These are phyloP conservation scores for Solanum acaule DNA, from an alignment of 257 asterid genomes.

Conservation along the genomic window DNA sequence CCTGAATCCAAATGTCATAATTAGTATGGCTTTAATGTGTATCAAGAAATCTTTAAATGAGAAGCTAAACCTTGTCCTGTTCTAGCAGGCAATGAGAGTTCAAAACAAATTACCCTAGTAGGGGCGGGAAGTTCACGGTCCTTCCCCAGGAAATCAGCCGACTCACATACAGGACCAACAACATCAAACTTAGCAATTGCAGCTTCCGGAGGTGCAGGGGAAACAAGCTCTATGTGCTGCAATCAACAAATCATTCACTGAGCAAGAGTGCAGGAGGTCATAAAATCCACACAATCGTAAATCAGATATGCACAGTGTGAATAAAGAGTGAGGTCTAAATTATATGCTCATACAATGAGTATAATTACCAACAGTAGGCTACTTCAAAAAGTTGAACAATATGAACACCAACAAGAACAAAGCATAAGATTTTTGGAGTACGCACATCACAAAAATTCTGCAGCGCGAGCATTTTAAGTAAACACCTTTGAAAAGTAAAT, in stretches of 20 bases:
- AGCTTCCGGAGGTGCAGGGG: conserved; percentile 54
- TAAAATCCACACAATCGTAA: neutral
- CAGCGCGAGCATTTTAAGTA: neutral
- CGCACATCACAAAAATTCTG: neutral
- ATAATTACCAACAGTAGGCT: neutral
- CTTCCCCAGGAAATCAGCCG: conserved; percentile 96
- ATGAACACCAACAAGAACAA: neutral
- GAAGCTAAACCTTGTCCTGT: neutral
- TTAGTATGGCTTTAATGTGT: neutral
- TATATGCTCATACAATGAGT: neutral
- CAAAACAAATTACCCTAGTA: conserved; percentile 32
- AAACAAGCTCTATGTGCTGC: conserved; percentile 95
- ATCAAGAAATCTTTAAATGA: neutral
- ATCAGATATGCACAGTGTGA: neutral
- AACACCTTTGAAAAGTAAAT: neutral
- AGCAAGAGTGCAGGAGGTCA: neutral
- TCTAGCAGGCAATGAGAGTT: neutral
- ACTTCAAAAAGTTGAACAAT: neutral
- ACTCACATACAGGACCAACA: conserved; percentile 95
- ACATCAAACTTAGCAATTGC: conserved; percentile 65
- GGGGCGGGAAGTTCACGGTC: conserved; percentile 86
- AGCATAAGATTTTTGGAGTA: neutral
- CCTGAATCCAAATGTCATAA: conserved; percentile 33
- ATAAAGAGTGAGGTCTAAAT: neutral
- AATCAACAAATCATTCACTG: neutral